Evolutionary conservation across 176 grass and related monocot species (phyloP).

Genomic region (Rhipidocladum racemiflorum): DNA sequence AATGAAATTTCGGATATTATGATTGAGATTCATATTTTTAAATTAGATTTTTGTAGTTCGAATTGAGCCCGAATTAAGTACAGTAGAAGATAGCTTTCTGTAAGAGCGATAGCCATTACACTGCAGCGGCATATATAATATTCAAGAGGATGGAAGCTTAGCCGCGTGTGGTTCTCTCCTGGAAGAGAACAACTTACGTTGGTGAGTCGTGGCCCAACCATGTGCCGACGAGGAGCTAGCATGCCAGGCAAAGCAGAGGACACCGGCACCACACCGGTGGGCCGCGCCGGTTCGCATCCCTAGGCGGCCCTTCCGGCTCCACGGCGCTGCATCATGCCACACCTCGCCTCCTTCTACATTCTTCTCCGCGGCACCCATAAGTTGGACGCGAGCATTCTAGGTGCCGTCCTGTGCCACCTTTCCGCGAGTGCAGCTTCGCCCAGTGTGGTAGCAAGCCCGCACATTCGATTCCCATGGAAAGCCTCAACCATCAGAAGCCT

Average conservation of each 20-base stretch:
- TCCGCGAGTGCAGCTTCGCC: neutral
- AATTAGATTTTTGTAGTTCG: too few relatives aligned
- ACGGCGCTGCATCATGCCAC: slow-evolving; percentile 2
- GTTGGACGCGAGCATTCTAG: neutral
- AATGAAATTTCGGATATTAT: too few relatives aligned
- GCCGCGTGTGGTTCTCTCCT: too few relatives aligned
- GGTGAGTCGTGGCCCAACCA: neutral
- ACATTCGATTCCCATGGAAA: neutral
- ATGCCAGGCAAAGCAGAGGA: neutral
- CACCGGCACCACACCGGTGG: neutral
- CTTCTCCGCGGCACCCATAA: slow-evolving; percentile 22
- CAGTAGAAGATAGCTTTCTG: too few relatives aligned
- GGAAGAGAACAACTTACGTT: too few relatives aligned
- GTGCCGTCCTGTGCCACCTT: neutral
- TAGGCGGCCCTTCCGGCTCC: neutral
- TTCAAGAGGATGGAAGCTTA: too few relatives aligned
- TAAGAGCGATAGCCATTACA: too few relatives aligned
- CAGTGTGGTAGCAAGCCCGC: neutral
- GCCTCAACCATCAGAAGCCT: neutral
- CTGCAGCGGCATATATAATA: too few relatives aligned
- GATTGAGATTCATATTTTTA: too few relatives aligned
- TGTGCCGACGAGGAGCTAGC: neutral
- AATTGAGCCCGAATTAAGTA: too few relatives aligned
- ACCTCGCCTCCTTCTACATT: slow-evolving; percentile 25
- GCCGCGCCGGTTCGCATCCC: neutral